Evolutionary conservation across 225 moss, liverwort and hornwort species (phyloP), one percentile per base, ranked within the genome.

Genomic region (Bryoerythrophyllum caledonicum): DNA sequence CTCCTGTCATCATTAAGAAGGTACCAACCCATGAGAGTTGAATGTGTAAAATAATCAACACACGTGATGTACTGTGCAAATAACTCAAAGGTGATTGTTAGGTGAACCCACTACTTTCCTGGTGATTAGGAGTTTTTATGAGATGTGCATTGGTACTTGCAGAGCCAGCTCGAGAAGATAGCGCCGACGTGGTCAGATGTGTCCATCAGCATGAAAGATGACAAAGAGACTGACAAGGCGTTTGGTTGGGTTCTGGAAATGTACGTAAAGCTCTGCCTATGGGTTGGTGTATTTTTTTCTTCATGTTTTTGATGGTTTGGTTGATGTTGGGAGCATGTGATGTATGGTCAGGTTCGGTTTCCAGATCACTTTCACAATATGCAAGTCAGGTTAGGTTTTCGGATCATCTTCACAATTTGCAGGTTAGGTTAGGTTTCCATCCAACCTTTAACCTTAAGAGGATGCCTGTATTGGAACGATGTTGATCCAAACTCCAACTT

Each of bases 211-310:
- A 94, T 94, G 97, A 99, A 99, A 81, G 91, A 91, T 76, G 94
- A 99, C 71, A 87, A 81, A 43, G 46, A 79, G 25, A 90, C 97
- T 60, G 97, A 99, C 85, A 68, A 83, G 52, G 77, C 80, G 30
- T 99, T 99, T 49, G 97, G 97, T 69, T 99, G 97, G 97, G 97
- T 99, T 75, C 81, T 99, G 28, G 97, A 99, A 89, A 99, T 99
- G 94, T 97, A 86, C 71, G 80, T 44, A n/a, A 3, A 60, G 26
- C 52, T 80, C 28, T 15, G 25, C 44, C 53, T 54, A 35, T 57
- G 56, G 44, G 4, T 44, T 4, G 44, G 44, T 44, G 4, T n/a
- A n/a, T n/a, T 1, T 40, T 11, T 11, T 40, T 40, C 10, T n/a
- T n/a, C n/a, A n/a, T n/a, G n/a, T n/a, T n/a, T n/a, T 10, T 40